Percentiles rank a stretch among this genome's conserved stretches.
Evolutionary conservation across 768 basidiomycete genomes (phyloP).

Genomic region (Pholiota microspora): DNA sequence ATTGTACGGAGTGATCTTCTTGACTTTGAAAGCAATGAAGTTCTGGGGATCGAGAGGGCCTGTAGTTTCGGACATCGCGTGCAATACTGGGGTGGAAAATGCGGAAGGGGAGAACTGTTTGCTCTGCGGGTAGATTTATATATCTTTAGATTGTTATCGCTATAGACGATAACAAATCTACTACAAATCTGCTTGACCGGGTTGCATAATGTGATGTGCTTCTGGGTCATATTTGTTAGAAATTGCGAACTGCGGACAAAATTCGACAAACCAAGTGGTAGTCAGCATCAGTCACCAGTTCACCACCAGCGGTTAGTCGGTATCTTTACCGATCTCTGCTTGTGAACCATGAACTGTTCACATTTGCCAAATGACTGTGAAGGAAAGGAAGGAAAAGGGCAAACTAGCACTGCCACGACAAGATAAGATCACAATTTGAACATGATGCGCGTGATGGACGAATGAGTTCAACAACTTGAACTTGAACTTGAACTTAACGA

Average conservation of each 20-base stretch:
- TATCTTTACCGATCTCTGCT: too few relatives aligned
- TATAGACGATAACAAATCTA: not conserved
- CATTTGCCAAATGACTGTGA: too few relatives aligned
- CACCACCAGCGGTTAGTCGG: too few relatives aligned
- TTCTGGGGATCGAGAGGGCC: constrained; percentile 71
- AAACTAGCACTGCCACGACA: too few relatives aligned
- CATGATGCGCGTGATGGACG: too few relatives aligned
- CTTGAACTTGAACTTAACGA: too few relatives aligned
- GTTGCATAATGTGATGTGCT: not conserved
- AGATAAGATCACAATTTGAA: too few relatives aligned
- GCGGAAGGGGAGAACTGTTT: too few relatives aligned
- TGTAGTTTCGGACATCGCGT: constrained; percentile 38
- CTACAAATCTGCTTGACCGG: too few relatives aligned
- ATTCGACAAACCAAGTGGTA: not conserved
- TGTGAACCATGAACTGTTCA: too few relatives aligned
- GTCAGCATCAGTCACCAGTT: not conserved
- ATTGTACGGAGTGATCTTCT: constrained; percentile 81
- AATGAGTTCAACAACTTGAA: too few relatives aligned
- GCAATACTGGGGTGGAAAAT: not conserved
- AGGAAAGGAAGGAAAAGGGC: too few relatives aligned
- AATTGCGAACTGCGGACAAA: not conserved
- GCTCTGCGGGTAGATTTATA: not conserved
- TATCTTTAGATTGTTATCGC: not conserved
- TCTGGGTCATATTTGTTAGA: not conserved
- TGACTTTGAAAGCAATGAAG: constrained; percentile 76